phyloP scores from a whole-genome alignment of 768 basidiomycete species.

The Gymnopilus junonius region DNA sequence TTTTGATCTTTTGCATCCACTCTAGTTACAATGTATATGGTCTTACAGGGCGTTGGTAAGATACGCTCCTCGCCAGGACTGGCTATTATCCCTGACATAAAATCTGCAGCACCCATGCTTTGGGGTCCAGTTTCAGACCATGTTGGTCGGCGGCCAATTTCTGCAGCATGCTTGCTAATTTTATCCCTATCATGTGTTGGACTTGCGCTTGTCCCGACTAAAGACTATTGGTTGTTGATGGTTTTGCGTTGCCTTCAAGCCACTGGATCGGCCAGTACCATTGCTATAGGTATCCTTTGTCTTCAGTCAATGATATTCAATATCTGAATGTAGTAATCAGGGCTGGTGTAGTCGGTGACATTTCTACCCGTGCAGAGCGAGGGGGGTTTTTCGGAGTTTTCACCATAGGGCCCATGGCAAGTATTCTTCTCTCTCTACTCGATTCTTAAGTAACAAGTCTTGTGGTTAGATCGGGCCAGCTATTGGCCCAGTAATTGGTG shows the following conservation, averaged over 20 bases:
- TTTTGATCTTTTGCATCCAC: background rate
- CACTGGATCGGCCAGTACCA: constrained; percentile 77
- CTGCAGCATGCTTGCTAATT: constrained; percentile 64
- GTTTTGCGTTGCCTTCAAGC: constrained; percentile 82
- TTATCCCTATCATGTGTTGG: constrained; percentile 70
- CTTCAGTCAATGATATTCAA: background rate
- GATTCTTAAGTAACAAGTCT: constrained; percentile 1
- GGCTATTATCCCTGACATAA: background rate
- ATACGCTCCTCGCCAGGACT: constrained; percentile 13
- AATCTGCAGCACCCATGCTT: constrained; percentile 56
- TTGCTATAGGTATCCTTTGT: constrained; percentile 63
- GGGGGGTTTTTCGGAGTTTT: constrained; percentile 77
- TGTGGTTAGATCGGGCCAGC: constrained; percentile 61
- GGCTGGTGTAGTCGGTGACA: constrained; percentile 83
- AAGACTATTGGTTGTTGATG: constrained; percentile 79
- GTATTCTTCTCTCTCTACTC: background rate
- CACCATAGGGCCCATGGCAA: constrained; percentile 65
- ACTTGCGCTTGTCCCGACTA: constrained; percentile 50
- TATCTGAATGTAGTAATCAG: constrained; percentile 32
- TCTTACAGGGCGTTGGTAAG: constrained; percentile 65
- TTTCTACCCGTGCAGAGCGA: constrained; percentile 72
- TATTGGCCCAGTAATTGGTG: constrained; percentile 63
- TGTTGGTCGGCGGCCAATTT: constrained; percentile 65
- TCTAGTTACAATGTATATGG: constrained; percentile 70
- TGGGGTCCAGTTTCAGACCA: constrained; percentile 77